These are phyloP conservation scores for Ambrosiella beaveri DNA, from an alignment of 2,329 filamentous ascomycete genomes.

Conservation along the genomic window DNA sequence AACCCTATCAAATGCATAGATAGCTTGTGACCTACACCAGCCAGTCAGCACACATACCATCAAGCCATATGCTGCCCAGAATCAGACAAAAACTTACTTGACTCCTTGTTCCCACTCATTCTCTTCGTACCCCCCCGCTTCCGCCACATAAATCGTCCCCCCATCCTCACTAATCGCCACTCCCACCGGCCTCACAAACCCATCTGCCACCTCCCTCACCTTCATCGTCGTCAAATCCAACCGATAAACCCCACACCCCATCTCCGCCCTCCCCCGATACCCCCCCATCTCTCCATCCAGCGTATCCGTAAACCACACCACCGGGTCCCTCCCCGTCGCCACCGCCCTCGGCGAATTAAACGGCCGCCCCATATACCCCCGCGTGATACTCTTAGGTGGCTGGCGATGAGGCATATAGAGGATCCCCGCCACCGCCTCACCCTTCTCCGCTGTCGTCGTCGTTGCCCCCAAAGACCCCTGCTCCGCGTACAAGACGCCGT, in stretches of 20 bases:
- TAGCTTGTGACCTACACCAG: constrained; percentile 10
- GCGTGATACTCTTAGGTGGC: constrained; percentile 21
- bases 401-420: constrained; percentile 20
- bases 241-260: constrained; percentile 32
- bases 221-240: constrained; percentile 24
- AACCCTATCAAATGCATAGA: constrained; percentile 22
- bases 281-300: constrained; percentile 31
- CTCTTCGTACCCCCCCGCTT: constrained; percentile 19
- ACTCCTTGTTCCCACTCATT: background rate
- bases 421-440: constrained; percentile 15
- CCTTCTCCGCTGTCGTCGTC: background rate
- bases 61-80: background rate
- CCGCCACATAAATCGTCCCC: constrained; percentile 28
- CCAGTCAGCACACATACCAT: constrained; percentile 17
- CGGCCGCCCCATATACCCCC: constrained; percentile 25
- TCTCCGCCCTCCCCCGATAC: constrained; percentile 25
- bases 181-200: constrained; percentile 30
- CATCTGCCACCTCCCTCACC: constrained; percentile 29
- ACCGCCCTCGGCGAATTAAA: constrained; percentile 36
- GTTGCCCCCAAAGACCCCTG: constrained; percentile 19
- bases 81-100: background rate
- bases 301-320: constrained; percentile 34
- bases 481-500: constrained; percentile 26
- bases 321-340: constrained; percentile 24
- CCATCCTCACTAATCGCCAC: constrained; percentile 30